Evolutionary conservation across 2,329 filamentous ascomycete species (phyloP).

Genomic region (Aspergillus sp.): DNA sequence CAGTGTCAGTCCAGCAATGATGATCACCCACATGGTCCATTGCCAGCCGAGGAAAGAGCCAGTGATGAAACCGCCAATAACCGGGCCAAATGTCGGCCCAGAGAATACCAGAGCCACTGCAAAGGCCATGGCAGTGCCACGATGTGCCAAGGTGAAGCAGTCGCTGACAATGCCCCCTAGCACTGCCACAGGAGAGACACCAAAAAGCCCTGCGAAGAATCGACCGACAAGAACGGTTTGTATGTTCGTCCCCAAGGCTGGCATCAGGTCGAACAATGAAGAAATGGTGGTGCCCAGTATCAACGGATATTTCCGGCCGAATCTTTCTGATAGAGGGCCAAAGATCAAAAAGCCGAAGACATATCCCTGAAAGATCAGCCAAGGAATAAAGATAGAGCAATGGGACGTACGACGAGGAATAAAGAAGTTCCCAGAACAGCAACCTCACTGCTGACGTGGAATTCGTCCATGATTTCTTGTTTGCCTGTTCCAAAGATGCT

Average conservation of each 20-base stretch:
- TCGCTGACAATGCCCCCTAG: slow-evolving; percentile 5
- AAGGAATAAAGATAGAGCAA: too few relatives aligned
- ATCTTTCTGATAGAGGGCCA: slow-evolving; percentile 42
- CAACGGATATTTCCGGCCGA: slow-evolving; percentile 45
- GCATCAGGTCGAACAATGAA: slow-evolving; percentile 50
- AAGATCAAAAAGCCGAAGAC: slow-evolving; percentile 34
- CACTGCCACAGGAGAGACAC: slow-evolving; percentile 46
- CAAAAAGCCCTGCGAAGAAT: slow-evolving; percentile 50
- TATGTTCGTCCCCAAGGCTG: slow-evolving; percentile 48
- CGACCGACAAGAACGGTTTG: slow-evolving; percentile 50
- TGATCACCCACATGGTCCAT: slow-evolving; percentile 55
- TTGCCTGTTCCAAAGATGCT: slow-evolving; percentile 6
- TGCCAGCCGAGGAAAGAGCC: slow-evolving; percentile 51
- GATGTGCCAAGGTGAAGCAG: slow-evolving; percentile 41
- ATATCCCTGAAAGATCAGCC: too few relatives aligned
- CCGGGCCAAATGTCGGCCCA: slow-evolving; percentile 46
- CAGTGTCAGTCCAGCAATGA: slow-evolving; percentile 43
- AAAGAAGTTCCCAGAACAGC: slow-evolving; percentile 5
- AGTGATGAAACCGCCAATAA: slow-evolving; percentile 49
- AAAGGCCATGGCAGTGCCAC: slow-evolving; percentile 43
- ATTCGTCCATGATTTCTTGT: slow-evolving; percentile 2
- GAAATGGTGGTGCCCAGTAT: slow-evolving; percentile 45
- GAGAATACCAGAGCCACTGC: slow-evolving; percentile 45
- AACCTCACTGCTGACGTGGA: slow-evolving; percentile 5
- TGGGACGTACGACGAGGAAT: background rate